These are phyloP conservation scores for Fraxinus greggii DNA, from an alignment of 305 asterid species.

Conservation along the genomic window DNA sequence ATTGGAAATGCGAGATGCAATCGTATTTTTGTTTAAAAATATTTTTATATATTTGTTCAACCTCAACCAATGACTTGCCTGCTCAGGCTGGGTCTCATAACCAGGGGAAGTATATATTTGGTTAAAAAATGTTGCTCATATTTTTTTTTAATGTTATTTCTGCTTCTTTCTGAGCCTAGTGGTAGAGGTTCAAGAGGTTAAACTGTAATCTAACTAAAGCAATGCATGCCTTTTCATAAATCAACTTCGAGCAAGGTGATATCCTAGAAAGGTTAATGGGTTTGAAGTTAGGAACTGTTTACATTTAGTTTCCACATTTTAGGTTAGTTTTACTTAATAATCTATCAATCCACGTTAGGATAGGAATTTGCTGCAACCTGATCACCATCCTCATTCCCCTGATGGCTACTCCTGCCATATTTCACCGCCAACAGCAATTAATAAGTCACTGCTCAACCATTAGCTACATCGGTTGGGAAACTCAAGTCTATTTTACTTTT, in stretches of 20 bases:
- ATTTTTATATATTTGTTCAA: no score
- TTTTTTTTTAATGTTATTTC: neutral
- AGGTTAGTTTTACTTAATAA: neutral
- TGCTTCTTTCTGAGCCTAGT: neutral
- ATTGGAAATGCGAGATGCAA: no score
- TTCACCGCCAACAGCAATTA: neutral
- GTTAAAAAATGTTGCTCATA: neutral
- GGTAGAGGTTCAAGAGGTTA: neutral
- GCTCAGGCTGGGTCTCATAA: neutral
- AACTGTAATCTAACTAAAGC: neutral
- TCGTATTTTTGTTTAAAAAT: neutral
- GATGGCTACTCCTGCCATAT: neutral
- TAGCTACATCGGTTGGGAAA: neutral
- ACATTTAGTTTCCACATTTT: neutral
- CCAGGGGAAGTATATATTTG: neutral
- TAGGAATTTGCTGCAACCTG: neutral
- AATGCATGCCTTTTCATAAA: neutral
- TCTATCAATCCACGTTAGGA: neutral
- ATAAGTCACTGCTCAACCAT: neutral
- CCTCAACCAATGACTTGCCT: neutral
- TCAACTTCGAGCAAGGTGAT: neutral
- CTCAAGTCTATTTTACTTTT: neutral
- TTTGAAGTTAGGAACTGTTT: neutral
- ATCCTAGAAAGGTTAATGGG: neutral
- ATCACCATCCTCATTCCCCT: neutral